phyloP scores from a whole-genome alignment of 257 asterid species.

The Nicotiana benthamiana region DNA sequence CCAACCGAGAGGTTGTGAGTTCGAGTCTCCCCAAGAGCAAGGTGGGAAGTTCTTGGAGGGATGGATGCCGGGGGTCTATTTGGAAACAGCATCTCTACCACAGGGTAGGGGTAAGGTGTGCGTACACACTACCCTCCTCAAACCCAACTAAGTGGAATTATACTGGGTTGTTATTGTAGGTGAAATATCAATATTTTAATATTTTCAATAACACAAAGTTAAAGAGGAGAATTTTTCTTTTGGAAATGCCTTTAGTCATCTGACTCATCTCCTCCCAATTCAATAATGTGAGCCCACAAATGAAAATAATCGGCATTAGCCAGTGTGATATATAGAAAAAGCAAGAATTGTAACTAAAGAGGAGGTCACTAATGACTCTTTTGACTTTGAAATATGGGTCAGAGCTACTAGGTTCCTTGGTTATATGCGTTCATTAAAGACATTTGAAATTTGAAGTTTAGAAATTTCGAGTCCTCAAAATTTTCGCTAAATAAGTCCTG shows the following conservation, averaged over 20 bases:
- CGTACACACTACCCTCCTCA: too few species aligned
- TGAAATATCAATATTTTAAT: not conserved
- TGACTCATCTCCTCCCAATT: not conserved
- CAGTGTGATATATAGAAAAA: not conserved
- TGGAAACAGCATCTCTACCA: too few species aligned
- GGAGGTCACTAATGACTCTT: slow-evolving; percentile 10
- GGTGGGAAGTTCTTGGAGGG: too few species aligned
- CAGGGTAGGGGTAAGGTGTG: too few species aligned
- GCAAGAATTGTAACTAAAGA: not conserved
- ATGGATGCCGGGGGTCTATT: too few species aligned
- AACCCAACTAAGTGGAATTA: too few species aligned
- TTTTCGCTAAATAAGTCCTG: slow-evolving; percentile 34
- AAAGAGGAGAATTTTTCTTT: not conserved
- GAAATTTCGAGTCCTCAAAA: slow-evolving; percentile 15
- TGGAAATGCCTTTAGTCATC: not conserved
- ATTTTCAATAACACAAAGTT: not conserved
- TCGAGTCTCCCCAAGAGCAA: too few species aligned
- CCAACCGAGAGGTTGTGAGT: too few species aligned
- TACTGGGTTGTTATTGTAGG: too few species aligned
- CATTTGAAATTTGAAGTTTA: slow-evolving; percentile 23
- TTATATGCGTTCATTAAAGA: slow-evolving; percentile 12
- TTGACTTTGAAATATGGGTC: slow-evolving; percentile 34
- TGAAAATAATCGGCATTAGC: not conserved
- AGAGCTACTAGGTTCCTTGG: slow-evolving; percentile 18
- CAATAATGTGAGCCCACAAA: not conserved